phyloP scores from a whole-genome alignment of 805 yeast genomes.

The Metschnikowia colocasiae region DNA sequence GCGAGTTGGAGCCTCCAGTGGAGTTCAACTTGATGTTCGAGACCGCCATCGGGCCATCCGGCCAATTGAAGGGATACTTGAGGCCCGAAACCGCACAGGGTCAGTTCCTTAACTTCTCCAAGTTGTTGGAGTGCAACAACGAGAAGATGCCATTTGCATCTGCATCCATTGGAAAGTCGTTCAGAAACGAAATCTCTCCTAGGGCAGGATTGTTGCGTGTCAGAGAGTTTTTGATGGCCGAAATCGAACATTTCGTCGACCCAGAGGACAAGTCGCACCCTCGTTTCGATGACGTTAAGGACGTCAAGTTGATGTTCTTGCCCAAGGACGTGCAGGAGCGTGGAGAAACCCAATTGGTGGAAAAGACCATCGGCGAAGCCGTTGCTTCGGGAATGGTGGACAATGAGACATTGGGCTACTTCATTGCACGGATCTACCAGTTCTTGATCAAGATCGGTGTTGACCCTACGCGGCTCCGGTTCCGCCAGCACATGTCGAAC shows the following conservation, averaged over 20 bases:
- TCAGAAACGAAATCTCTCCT: conserved; percentile 98
- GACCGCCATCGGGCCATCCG: conserved; percentile 98
- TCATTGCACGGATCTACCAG: conserved; percentile 85
- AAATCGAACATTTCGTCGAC: conserved; percentile 97
- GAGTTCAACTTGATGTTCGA: conserved; percentile 99
- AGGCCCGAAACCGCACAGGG: conserved; percentile 99
- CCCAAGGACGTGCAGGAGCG: conserved; percentile 85
- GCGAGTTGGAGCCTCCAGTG: conserved; percentile 79
- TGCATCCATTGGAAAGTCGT: conserved; percentile 97
- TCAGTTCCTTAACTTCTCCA: conserved; percentile 92
- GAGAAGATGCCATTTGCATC: conserved; percentile 99
- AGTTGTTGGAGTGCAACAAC: conserved; percentile 91
- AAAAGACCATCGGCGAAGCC: conserved; percentile 82
- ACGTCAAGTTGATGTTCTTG: conserved; percentile 69
- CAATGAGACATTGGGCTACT: conserved; percentile 95
- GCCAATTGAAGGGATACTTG: conserved; percentile 88
- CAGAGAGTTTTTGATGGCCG: conserved; percentile 99
- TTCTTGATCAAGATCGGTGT: conserved; percentile 89
- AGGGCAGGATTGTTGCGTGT: conserved; percentile 97
- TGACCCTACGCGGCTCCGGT: conserved; percentile 76
- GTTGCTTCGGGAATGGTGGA: conserved; percentile 85
- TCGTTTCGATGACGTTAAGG: conserved; percentile 71
- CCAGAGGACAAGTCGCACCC: conserved; percentile 83
- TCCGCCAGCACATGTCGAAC: conserved; percentile 97
- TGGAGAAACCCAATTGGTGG: conserved; percentile 69